Conservation (phyloP, 2,329 filamentous ascomycete genomes). For the Plenodomus biglobosus region DNA sequence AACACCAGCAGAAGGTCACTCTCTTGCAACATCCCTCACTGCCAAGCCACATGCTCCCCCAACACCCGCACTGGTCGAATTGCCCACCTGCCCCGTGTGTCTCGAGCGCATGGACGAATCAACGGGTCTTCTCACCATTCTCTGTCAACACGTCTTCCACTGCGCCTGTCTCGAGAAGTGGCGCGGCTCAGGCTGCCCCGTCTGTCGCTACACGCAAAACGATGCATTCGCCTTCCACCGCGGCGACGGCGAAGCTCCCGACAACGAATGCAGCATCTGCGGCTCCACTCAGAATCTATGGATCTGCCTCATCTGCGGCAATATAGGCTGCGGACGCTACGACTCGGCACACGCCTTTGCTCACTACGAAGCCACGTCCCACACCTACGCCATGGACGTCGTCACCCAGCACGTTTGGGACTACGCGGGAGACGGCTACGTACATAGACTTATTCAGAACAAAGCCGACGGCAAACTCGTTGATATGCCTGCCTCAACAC, state of each 20-base stretch:
- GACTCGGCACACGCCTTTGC: slow-evolving; percentile 91
- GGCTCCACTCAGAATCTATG: slow-evolving; percentile 81
- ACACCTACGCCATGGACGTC: slow-evolving; percentile 91
- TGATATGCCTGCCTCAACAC: slow-evolving; percentile 68
- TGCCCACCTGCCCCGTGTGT: slow-evolving; percentile 95
- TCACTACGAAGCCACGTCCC: slow-evolving; percentile 85
- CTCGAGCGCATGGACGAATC: slow-evolving; percentile 98
- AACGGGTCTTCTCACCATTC: slow-evolving; percentile 89
- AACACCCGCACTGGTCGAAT: slow-evolving; percentile 82
- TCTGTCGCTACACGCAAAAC: slow-evolving; percentile 85
- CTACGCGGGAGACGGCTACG: slow-evolving; percentile 92
- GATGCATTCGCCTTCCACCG: slow-evolving; percentile 45
- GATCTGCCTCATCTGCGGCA: slow-evolving; percentile 93
- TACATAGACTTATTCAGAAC: slow-evolving; percentile 90
- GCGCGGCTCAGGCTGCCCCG: slow-evolving; percentile 90
- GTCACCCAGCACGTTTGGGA: slow-evolving; percentile 97
- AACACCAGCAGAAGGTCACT: slow-evolving; percentile 36
- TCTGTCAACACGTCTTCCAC: slow-evolving; percentile 97
- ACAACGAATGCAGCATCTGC: slow-evolving; percentile 79
- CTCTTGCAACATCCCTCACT: slow-evolving; percentile 51
- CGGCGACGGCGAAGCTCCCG: slow-evolving; percentile 47
- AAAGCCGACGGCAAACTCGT: slow-evolving; percentile 92
- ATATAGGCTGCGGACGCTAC: slow-evolving; percentile 90
- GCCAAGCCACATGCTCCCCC: slow-evolving; percentile 68
- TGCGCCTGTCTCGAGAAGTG: slow-evolving; percentile 95